These are phyloP conservation scores for Trichosporon ovoides DNA, from an alignment of 1,284 basidiomycete genomes.

Conservation along the genomic window DNA sequence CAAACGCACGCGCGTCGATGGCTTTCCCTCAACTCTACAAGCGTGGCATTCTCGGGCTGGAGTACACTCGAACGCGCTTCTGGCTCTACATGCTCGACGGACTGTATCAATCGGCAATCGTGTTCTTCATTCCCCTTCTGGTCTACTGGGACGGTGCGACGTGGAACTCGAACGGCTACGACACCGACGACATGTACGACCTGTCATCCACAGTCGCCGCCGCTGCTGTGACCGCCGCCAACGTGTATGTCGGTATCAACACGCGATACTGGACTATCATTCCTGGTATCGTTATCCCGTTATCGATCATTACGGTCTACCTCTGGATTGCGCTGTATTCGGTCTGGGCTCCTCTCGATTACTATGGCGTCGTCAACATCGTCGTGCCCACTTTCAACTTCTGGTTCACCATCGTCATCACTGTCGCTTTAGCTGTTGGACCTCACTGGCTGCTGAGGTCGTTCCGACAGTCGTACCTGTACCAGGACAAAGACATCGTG, in stretches of 20 bases:
- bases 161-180: slow-evolving; percentile 67
- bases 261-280: slow-evolving; percentile 86
- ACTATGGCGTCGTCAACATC: slow-evolving; percentile 65
- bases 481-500: slow-evolving; percentile 61
- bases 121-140: slow-evolving; percentile 84
- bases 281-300: slow-evolving; percentile 71
- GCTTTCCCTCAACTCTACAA: slow-evolving; percentile 92
- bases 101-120: slow-evolving; percentile 81
- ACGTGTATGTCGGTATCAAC: slow-evolving; percentile 80
- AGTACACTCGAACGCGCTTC: slow-evolving; percentile 87
- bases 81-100: slow-evolving; percentile 95
- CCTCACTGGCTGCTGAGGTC: slow-evolving; percentile 36
- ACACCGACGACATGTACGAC: slow-evolving; percentile 73
- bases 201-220: slow-evolving; percentile 90
- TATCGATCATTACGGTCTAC: slow-evolving; percentile 72
- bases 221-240: slow-evolving; percentile 79
- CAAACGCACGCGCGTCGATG: slow-evolving; percentile 81
- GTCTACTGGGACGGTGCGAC: slow-evolving; percentile 61
- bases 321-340: slow-evolving; percentile 84
- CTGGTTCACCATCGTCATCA: slow-evolving; percentile 70
- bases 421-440: slow-evolving; percentile 66
- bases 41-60: slow-evolving; percentile 83
- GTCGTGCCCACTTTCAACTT: slow-evolving; percentile 74
- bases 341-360: slow-evolving; percentile 63
- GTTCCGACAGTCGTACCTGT: slow-evolving; percentile 32